These are phyloP conservation scores for Tolypocladium nubicola DNA, from an alignment of 2,329 filamentous ascomycete genomes.

Conservation along the genomic window DNA sequence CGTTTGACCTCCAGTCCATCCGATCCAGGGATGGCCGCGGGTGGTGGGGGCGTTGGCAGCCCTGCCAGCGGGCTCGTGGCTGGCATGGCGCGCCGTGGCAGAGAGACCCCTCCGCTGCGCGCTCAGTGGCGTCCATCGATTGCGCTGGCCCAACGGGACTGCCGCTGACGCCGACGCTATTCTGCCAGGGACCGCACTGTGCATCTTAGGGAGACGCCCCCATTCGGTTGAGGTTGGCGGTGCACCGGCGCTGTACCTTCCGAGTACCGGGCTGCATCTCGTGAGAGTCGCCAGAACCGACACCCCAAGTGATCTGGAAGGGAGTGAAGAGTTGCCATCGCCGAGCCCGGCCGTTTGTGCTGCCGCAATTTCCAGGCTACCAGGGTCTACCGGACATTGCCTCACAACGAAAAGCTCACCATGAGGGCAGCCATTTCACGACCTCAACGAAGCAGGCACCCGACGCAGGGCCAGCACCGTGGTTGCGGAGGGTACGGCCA, in stretches of 20 bases:
- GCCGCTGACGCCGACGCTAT: background rate
- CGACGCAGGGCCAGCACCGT: background rate
- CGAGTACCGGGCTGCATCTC: background rate
- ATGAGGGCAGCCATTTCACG: background rate
- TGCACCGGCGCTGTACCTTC: background rate
- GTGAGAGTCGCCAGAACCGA: background rate
- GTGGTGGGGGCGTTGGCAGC: background rate
- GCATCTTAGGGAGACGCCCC: background rate
- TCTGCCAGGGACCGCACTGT: background rate
- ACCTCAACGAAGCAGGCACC: background rate
- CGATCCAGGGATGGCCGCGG: background rate
- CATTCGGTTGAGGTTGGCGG: background rate
- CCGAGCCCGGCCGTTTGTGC: background rate
- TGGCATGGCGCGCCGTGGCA: background rate
- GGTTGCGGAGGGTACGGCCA: background rate
- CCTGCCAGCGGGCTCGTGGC: constrained; percentile 1
- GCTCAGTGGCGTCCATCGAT: background rate
- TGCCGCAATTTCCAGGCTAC: background rate
- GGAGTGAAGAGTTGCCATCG: background rate
- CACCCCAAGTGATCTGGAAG: background rate
- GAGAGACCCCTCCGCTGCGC: background rate
- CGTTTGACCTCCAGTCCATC: background rate
- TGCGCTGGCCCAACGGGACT: background rate
- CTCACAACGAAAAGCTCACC: background rate
- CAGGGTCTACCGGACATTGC: background rate